A percentile compares a stretch with the other conserved stretches of the same genome.
Conservation (phyloP, 345 rosid species). For the Gossypium herbaceum region DNA sequence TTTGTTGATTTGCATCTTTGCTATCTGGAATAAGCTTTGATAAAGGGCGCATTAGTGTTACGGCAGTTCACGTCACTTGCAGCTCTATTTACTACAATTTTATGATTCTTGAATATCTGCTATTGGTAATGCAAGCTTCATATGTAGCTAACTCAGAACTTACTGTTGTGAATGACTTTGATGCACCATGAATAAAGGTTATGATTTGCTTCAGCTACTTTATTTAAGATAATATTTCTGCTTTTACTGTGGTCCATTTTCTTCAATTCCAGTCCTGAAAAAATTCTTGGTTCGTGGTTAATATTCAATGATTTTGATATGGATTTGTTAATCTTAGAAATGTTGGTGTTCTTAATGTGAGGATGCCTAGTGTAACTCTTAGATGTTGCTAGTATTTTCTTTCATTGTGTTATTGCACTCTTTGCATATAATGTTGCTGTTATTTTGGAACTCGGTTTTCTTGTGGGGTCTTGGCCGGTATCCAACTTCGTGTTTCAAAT, state of each 20-base stretch:
- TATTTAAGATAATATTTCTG: background rate
- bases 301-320: background rate
- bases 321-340: background rate
- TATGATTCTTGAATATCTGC: background rate
- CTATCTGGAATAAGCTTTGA: background rate
- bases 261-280: background rate
- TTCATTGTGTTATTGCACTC: background rate
- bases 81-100: background rate
- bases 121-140: background rate
- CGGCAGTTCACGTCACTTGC: background rate
- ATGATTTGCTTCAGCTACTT: conserved; percentile 2
- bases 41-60: background rate
- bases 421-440: background rate
- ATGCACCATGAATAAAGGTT: background rate
- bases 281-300: background rate
- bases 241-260: conserved; percentile 6
- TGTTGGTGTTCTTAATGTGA: background rate
- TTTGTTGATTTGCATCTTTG: background rate
- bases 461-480: background rate
- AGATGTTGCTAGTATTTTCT: background rate
- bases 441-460: background rate
- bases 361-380: background rate
- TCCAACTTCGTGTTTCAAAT: background rate
- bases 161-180: background rate
- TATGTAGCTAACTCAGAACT: background rate